phyloP scores from a whole-genome alignment of 1,284 basidiomycete species.

The Apiotrichum mycotoxinovorans region DNA sequence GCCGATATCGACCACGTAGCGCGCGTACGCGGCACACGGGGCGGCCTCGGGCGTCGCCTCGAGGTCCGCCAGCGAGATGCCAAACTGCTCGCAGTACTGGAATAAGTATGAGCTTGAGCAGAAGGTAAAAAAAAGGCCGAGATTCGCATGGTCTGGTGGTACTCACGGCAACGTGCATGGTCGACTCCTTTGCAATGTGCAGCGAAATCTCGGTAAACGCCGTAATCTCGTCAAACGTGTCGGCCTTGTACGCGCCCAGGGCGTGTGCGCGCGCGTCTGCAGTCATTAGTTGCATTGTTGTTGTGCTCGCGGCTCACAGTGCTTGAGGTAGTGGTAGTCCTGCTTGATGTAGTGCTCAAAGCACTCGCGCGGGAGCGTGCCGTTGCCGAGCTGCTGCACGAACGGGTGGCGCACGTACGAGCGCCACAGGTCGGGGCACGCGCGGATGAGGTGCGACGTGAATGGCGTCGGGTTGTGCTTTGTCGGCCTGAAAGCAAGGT shows the following conservation, averaged over 20 bases:
- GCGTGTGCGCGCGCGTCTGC: conserved; percentile 54
- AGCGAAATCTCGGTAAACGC: conserved; percentile 65
- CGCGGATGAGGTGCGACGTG: conserved; percentile 63
- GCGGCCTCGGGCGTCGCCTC: conserved; percentile 62
- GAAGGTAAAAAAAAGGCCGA: too few species aligned
- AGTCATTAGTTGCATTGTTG: background rate
- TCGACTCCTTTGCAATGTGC: conserved; percentile 65
- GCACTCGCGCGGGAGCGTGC: conserved; percentile 61
- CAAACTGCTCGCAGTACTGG: conserved; percentile 66
- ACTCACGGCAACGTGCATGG: conserved; percentile 61
- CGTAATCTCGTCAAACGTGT: conserved; percentile 62
- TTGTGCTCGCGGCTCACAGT: conserved; percentile 40
- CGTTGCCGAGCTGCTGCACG: conserved; percentile 67
- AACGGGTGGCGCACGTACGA: conserved; percentile 66
- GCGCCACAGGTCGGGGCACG: conserved; percentile 59
- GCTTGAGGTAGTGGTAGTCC: conserved; percentile 55
- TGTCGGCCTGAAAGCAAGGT: conserved; percentile 62
- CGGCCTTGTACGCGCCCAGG: conserved; percentile 72
- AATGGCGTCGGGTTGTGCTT: conserved; percentile 64
- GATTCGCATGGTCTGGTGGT: background rate
- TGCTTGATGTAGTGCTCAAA: conserved; percentile 82
- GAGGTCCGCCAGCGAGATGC: conserved; percentile 61
- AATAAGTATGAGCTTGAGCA: conserved; percentile 1
- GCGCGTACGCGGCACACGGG: conserved; percentile 76
- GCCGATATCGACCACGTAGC: conserved; percentile 76